Conservation (phyloP, 805 yeast species). For the Cyberlindnera saturnus region DNA sequence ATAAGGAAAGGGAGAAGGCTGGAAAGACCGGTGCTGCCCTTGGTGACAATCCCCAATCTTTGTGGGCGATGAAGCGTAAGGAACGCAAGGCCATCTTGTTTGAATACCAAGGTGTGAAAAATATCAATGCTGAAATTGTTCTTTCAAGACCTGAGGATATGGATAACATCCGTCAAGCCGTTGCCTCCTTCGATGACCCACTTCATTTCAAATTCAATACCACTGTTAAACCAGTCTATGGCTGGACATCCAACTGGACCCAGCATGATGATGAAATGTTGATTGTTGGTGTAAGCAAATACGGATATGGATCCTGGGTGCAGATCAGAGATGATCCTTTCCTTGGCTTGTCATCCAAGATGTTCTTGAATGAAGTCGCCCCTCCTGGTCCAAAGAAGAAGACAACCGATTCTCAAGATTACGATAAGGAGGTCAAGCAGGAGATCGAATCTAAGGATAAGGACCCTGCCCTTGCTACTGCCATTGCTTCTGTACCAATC, state of each 20-base stretch:
- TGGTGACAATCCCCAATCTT: conserved; percentile 39
- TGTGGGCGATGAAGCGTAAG: conserved; percentile 59
- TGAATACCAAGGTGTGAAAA: conserved; percentile 82
- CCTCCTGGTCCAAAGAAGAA: conserved; percentile 29
- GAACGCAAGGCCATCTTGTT: conserved; percentile 88
- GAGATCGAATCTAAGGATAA: conserved; percentile 1
- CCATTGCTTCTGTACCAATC: conserved; percentile 1
- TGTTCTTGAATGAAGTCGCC: conserved; percentile 55
- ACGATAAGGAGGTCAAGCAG: background rate
- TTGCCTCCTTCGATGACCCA: conserved; percentile 55
- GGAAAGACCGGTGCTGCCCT: conserved; percentile 26
- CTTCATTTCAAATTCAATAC: conserved; percentile 52
- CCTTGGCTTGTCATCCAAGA: conserved; percentile 76
- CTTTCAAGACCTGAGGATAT: conserved; percentile 82
- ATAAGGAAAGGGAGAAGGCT: conserved; percentile 37
- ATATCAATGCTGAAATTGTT: conserved; percentile 84
- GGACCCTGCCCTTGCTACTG: background rate
- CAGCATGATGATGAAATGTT: conserved; percentile 80
- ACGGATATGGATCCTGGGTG: conserved; percentile 95
- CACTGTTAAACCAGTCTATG: conserved; percentile 74
- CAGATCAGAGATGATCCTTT: conserved; percentile 95
- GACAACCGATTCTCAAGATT: conserved; percentile 21
- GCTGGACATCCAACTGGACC: conserved; percentile 89
- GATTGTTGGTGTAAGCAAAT: conserved; percentile 79
- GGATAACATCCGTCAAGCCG: conserved; percentile 51